Evolutionary conservation across 495 filamentous ascomycete genomes (phyloP), one percentile per base, ranked within the genome.

Genomic region (Penicillium coffeae): DNA sequence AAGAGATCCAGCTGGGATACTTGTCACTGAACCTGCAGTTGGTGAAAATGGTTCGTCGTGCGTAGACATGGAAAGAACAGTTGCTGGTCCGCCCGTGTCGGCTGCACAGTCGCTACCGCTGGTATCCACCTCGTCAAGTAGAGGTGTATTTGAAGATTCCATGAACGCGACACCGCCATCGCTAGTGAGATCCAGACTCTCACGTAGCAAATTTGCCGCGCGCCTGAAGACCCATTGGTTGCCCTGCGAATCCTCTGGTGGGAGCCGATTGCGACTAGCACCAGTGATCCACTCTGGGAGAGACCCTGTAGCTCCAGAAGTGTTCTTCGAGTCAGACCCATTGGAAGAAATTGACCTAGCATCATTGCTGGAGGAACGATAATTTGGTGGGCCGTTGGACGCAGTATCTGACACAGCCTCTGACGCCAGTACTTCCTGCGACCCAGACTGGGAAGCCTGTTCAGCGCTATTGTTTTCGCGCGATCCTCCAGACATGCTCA

Each of bases 141-240:
- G 45, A 3, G 65, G 62, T n/a, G 27, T 58, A 32, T 61, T 68
- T 27, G 59, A 64, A 7, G 64, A 61, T 33, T 73, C 78, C n/a
- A 79, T 65, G 51, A 83, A 83, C 2, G 80, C 70, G 10, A 80
- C 75, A 8, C 78, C 81, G 3, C 79, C 75, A 32, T 74, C 66
- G 1, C 55, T 55, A 21, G 68, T 69, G 7, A 84, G 38, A 42
- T 79, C 77, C 8, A 83, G 65, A 18, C 77, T 76, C 48, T 83
- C 75, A 3, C 76, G 74, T 8, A 85, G 68, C 0, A 85, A 54
- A 45, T 82, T 77, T 8, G 78, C 78, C 0, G 80, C 81, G 33
- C 79, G 72, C 20, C 68, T 62, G 45, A 83, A 81, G 14, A 76
- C 72, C 66, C 68, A 72, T 3, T 55, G 64, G 44, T 73, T 70